Base-by-base conservation (phyloP, 2,329 filamentous ascomycete genomes). In the Fusarium nelsonii region DNA sequence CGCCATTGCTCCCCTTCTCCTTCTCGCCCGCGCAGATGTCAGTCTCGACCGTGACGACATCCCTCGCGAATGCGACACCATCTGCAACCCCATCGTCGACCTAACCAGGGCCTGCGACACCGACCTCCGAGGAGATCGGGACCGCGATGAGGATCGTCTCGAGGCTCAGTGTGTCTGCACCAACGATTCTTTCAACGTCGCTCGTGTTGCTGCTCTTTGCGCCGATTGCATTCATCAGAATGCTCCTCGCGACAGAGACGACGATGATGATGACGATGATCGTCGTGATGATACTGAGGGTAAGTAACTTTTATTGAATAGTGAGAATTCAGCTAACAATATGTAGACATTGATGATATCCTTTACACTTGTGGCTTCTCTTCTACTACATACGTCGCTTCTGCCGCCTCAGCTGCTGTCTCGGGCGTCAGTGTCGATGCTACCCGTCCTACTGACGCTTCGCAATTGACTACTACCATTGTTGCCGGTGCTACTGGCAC, bases 81-180 rank as follows among this genome's bases (percentile, higher is more conserved):
- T 81, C 70, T 82, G 81, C 66, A 57, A 71, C 23, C 79, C 81
- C 44, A 71, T 81, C 34, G 75, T 73, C 11, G 63, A 77, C 26
- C 75, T 82, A 32, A 78, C 76, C 52, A 73, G 73, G 34, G 73
- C 70, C 39, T 83, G 81, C 64, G 77, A 80, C 26, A 76, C 77
- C 36, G 73, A 78, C 54, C 72, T 77, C 37, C 55, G 43, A 28
- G 71, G 73, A 41, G 71, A 76, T 55, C 72, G 48, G 18, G 77
- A 79, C 71, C 75, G 73, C 26, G 68, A 75, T 33, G 79, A 82
- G 69, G 72, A 79, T 44, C 76, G 75, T 18, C 78, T 81, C 52
- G 74, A 78, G 73, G 73, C 70, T 14, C 79, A 82, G 68, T 82
- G 81, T 63, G 68, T 82, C 53, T 81, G 81, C 75, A 78, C 78